Evolutionary conservation across 148 eudicot genomes (phyloP), one percentile per base, ranked within the genome.

Genomic region (Cornus controversa): DNA sequence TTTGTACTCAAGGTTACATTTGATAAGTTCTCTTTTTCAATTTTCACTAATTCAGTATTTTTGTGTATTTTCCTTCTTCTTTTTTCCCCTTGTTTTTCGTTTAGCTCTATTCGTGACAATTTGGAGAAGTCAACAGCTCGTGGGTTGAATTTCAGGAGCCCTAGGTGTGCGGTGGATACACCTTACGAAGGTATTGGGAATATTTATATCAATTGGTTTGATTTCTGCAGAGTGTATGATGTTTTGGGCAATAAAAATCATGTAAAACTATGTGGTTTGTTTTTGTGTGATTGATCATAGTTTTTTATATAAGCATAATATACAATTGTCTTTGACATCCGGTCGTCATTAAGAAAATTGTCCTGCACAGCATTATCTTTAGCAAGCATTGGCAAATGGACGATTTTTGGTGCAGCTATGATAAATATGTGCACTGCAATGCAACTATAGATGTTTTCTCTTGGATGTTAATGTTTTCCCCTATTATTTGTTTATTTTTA

Each of bases 111-210:
- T 71, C 81, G 76, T 63, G 83, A 80, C 50, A 84, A 72, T 72
- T 67, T 79, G 60, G 84, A 79, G 84, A 86, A 60, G 78, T 72
- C 69, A 4, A 34, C 66, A 20, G 66, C 79, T 45, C 11, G 37
- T 75, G 75, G 66, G 45, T 83, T 79, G 26, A 66, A 62, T 67
- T 85, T 72, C 28, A 82, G 84, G 77, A 82, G 81, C 68, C 82
- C 85, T 34, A 86, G 66, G 74, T 88, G 92, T 81, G 82, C 90
- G 0, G 76, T 81, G 75, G 87, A 89, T 83, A n/a, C 89, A 8
- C 85, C 92, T 27, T 85, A 83, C 80, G 98, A 78, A 84, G 97
- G 97, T 90, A 82, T 5, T 26, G 36, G 26, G 23, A 66, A 40
- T n/a, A 31, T 66, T 22, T 42, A 40, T 34, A 14, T 40, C 20